phyloP scores from a whole-genome alignment of 2,329 filamentous ascomycete genomes.

The Ceratocystis destructans region DNA sequence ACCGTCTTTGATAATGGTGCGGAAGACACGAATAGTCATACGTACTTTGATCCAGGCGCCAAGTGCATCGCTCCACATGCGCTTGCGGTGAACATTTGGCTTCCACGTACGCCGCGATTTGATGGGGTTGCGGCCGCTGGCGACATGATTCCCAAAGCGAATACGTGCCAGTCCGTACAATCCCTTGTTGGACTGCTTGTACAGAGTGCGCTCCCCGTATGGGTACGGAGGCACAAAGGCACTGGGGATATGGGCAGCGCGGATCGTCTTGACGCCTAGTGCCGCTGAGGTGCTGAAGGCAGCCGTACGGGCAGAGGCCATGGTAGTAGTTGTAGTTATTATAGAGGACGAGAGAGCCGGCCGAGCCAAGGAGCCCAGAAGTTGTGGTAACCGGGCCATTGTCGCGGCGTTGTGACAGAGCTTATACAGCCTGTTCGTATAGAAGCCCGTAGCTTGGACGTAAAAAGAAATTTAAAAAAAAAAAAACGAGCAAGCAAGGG shows the following conservation, averaged over 20 bases:
- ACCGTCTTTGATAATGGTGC: slow-evolving; percentile 63
- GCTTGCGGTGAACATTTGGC: slow-evolving; percentile 58
- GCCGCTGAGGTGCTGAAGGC: slow-evolving; percentile 29
- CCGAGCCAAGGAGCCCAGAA: slow-evolving; percentile 2
- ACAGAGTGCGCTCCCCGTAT: slow-evolving; percentile 53
- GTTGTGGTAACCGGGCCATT: slow-evolving; percentile 8
- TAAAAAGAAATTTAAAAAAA: not conserved
- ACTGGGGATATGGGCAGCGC: slow-evolving; percentile 32
- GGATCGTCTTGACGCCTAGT: slow-evolving; percentile 30
- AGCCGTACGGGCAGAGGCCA: not conserved
- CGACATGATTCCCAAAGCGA: slow-evolving; percentile 67
- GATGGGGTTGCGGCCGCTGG: slow-evolving; percentile 50
- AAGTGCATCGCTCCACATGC: slow-evolving; percentile 51
- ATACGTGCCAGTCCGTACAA: slow-evolving; percentile 59
- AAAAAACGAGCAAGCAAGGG: not conserved
- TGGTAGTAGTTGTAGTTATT: not conserved
- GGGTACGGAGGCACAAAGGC: slow-evolving; percentile 54
- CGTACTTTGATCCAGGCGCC: slow-evolving; percentile 50
- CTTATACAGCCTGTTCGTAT: not conserved
- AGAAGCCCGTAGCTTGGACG: not conserved
- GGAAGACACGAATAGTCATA: slow-evolving; percentile 54
- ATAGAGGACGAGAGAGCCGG: not conserved
- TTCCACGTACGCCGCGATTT: slow-evolving; percentile 63
- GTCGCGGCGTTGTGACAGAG: not conserved
- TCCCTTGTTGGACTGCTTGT: slow-evolving; percentile 68